Conservation (phyloP, 2,329 filamentous ascomycete genomes). For the Colletotrichum camelliae region DNA sequence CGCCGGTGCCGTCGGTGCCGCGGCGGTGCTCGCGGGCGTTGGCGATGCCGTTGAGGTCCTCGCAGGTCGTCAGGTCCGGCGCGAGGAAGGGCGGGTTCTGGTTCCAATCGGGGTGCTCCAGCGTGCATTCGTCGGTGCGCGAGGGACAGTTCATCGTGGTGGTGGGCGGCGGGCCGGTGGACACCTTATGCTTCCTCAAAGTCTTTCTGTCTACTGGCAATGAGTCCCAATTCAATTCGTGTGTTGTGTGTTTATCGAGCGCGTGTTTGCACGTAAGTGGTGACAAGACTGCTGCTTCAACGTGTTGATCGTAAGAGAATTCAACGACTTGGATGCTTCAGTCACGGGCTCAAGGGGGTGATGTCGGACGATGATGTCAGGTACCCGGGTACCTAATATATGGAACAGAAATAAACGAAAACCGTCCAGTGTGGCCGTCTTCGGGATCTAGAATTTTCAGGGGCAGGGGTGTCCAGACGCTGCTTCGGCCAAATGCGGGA, state of each 20-base stretch:
- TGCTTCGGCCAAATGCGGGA: slow-evolving; percentile 23
- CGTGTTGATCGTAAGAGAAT: not conserved
- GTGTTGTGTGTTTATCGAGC: not conserved
- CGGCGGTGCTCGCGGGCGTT: slow-evolving; percentile 52
- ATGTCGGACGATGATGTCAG: slow-evolving; percentile 9
- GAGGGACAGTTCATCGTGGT: slow-evolving; percentile 59
- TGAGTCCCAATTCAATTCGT: not conserved
- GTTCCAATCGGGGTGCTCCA: slow-evolving; percentile 56
- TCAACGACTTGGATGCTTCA: not conserved
- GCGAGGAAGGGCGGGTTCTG: slow-evolving; percentile 57
- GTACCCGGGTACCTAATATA: slow-evolving; percentile 5
- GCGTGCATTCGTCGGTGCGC: slow-evolving; percentile 54
- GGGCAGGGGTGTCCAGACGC: not conserved
- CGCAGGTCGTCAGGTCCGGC: slow-evolving; percentile 54
- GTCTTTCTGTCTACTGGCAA: not conserved
- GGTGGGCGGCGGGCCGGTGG: not conserved
- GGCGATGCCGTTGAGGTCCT: slow-evolving; percentile 61
- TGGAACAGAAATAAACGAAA: not conserved
- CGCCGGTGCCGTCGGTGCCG: slow-evolving; percentile 37
- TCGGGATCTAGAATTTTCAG: slow-evolving; percentile 14
- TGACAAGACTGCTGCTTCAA: not conserved
- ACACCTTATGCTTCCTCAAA: not conserved
- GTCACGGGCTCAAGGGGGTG: not conserved
- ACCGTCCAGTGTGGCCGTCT: not conserved
- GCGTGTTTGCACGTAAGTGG: not conserved